These are phyloP conservation scores for Neonectria magnoliae DNA, from an alignment of 2,329 filamentous ascomycete genomes.

Conservation along the genomic window DNA sequence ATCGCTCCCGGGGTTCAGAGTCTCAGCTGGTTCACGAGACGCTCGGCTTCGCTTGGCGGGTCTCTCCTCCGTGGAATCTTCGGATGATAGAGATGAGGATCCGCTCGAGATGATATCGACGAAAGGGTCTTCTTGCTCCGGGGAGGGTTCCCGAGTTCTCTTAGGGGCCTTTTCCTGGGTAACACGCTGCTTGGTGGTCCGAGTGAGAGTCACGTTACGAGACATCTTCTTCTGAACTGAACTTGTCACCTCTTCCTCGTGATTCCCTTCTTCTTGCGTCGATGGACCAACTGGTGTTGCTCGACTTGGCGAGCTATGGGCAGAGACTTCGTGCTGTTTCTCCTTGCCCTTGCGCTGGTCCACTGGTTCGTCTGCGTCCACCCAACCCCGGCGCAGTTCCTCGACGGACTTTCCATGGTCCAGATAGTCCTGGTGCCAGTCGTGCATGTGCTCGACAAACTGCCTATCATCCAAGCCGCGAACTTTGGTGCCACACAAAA, in stretches of 20 bases:
- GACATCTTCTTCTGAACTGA: neutral
- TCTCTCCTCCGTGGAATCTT: neutral
- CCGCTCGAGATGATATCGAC: neutral
- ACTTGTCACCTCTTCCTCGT: neutral
- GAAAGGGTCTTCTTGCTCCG: neutral
- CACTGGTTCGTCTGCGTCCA: neutral
- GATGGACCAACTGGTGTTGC: neutral
- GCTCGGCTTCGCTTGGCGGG: neutral
- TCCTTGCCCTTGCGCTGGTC: neutral
- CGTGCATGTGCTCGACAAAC: slow-evolving; percentile 1
- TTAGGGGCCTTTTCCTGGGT: neutral
- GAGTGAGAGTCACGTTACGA: neutral
- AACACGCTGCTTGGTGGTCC: neutral
- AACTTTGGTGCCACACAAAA: neutral
- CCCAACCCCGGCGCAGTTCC: neutral
- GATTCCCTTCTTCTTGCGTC: neutral
- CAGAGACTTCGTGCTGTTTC: neutral
- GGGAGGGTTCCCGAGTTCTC: neutral
- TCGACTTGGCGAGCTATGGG: no score
- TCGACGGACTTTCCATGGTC: neutral
- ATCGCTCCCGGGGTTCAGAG: neutral
- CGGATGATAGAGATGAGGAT: neutral
- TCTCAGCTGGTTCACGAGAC: neutral
- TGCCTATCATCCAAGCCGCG: neutral
- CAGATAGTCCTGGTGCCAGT: neutral